A percentile compares a stretch with the other conserved stretches of the same genome.
phyloP scores from a whole-genome alignment of 2,329 filamentous ascomycete species.

The Aureobasidium uvarum region DNA sequence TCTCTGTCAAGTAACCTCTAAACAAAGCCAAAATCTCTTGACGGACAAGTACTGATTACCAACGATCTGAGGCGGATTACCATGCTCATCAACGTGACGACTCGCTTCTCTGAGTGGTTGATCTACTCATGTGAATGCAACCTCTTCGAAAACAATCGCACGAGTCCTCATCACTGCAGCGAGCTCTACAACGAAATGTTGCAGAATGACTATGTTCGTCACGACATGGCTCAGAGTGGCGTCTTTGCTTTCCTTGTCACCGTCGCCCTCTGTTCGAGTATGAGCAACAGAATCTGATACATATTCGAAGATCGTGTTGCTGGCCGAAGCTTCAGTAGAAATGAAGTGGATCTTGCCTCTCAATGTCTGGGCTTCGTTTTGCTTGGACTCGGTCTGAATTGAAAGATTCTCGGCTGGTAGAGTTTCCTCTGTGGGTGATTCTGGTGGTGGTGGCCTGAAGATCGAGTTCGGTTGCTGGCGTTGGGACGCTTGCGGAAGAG shows the following conservation, averaged over 20 bases:
- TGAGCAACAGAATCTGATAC: neutral
- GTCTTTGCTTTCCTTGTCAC: slow-evolving; percentile 38
- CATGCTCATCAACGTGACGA: neutral
- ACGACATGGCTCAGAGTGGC: slow-evolving; percentile 51
- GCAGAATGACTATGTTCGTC: slow-evolving; percentile 52
- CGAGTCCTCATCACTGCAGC: slow-evolving; percentile 50
- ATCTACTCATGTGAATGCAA: slow-evolving; percentile 39
- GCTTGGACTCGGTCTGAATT: slow-evolving; percentile 1
- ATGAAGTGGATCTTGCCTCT: neutral
- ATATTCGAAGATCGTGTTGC: neutral
- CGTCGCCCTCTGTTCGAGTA: slow-evolving; percentile 24
- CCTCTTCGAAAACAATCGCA: slow-evolving; percentile 50
- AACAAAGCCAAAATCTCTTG: neutral
- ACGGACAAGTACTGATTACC: neutral
- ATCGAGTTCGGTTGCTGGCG: slow-evolving; percentile 27
- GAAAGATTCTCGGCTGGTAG: neutral
- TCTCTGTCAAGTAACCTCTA: neutral
- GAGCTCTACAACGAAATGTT: slow-evolving; percentile 52
- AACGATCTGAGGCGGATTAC: neutral
- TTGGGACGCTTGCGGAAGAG: neutral
- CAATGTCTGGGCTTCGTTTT: slow-evolving; percentile 19
- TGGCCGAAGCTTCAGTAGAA: neutral
- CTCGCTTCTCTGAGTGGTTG: neutral
- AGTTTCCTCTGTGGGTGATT: slow-evolving; percentile 29
- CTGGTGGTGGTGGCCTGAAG: slow-evolving; percentile 39